Base-by-base conservation (phyloP, 352 stramenopile species). In the Elongisporangium undulatum region DNA sequence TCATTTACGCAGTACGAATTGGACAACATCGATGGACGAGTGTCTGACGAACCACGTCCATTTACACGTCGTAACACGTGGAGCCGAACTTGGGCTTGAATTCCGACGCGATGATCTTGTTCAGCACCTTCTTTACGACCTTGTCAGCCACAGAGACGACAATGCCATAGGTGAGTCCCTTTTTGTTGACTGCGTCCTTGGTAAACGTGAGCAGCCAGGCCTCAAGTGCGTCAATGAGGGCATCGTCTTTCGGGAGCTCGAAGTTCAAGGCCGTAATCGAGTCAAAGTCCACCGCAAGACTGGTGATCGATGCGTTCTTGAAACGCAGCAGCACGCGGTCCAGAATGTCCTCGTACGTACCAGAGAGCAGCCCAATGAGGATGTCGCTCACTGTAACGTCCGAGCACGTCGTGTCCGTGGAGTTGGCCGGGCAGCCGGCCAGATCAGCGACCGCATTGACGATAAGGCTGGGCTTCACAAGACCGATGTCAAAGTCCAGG, bases 101-200 rank as follows among this genome's bases (percentile, higher is more conserved):
- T 57, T 73, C 64, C 20, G 68, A 60, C 12, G 59, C 58, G 53
- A 87, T 68, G 53, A 83, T 23, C 39, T 77, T 68, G 73, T 87
- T 87, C 39, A 83, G 55, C 7, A 83, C 59, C 48, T 73, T 80
- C 39, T 75, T 75, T 56, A 66, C 38, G 26, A 83, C 49, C 63
- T 69, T 73, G 53, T 82, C 58, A 41, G 68, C 58, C 26, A 79
- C 57, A 2, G 62, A 24, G 49, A 77, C 74, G 54, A 77, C 67
- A 15, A 58, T 66, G n/a, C 68, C 80, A 71, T 85, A 85, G 39
- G 74, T 61, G 62, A 76, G 64, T 54, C 71, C 72, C 75, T 85
- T 88, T 69, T 85, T 84, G 75, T 88, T 88, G 54, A 86, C 48
- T 55, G 75, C 60, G 15, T 71, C 62, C 15, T 71, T 72, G 21